Conservation (phyloP, 2,329 filamentous ascomycete species). For the Dothideomycetes sp. region DNA sequence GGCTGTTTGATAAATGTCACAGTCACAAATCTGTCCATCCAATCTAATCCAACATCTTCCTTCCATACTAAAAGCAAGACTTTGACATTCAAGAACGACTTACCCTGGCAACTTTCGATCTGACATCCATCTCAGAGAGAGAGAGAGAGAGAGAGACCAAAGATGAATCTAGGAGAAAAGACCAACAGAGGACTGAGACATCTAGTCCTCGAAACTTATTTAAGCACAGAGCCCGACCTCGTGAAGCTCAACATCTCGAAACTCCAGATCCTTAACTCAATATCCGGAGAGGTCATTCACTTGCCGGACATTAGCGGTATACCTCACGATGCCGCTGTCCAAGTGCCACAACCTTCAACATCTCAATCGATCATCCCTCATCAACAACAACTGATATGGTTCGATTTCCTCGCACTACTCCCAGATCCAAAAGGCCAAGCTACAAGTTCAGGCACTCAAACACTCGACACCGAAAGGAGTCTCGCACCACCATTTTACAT, state of each 20-base stretch:
- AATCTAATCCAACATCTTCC: too few species aligned
- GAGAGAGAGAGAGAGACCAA: too few species aligned
- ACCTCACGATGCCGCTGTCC: conserved; percentile 6
- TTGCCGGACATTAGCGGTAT: not conserved
- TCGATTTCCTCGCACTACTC: conserved; percentile 5
- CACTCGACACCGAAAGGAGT: not conserved
- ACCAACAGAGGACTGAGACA: conserved; percentile 6
- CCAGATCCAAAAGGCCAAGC: not conserved
- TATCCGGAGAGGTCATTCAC: not conserved
- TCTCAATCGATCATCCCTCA: not conserved
- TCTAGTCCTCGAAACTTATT: conserved; percentile 1
- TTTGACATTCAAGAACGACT: too few species aligned
- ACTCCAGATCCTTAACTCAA: not conserved
- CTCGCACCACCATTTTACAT: conserved; percentile 5
- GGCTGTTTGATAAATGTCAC: too few species aligned
- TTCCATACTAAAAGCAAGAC: too few species aligned
- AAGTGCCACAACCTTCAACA: conserved; percentile 1
- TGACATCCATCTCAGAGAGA: too few species aligned
- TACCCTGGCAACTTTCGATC: too few species aligned
- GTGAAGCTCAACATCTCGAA: conserved; percentile 5
- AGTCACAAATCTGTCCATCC: too few species aligned
- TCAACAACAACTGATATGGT: conserved; percentile 3
- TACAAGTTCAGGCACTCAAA: not conserved
- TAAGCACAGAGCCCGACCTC: not conserved
- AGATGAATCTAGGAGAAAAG: conserved; percentile 1